phyloP scores from a whole-genome alignment of 208 protist genomes.

The Wallacemonas sp. region DNA sequence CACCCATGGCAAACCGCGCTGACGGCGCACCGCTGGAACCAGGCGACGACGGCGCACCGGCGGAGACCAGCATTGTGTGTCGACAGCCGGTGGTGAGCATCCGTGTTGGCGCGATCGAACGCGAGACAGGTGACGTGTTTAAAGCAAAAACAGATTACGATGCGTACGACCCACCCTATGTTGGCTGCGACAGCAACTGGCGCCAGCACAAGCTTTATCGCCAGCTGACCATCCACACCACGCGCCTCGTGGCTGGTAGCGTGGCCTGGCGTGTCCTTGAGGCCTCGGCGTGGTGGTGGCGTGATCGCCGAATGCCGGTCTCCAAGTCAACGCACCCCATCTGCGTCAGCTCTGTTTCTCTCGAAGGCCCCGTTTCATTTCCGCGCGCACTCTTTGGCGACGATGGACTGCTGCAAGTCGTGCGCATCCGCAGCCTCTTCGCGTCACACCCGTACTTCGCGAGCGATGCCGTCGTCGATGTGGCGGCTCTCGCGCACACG shows the following conservation, averaged over 20 bases:
- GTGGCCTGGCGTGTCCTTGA: neutral
- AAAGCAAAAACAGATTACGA: neutral
- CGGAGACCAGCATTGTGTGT: no score
- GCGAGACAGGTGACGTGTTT: neutral
- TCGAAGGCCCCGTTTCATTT: neutral
- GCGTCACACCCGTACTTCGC: neutral
- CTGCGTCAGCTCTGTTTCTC: neutral
- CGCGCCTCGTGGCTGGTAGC: neutral
- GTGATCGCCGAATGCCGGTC: neutral
- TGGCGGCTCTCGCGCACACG: neutral
- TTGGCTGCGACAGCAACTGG: neutral
- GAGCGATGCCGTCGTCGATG: neutral
- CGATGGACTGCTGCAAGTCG: neutral
- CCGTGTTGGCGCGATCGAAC: neutral
- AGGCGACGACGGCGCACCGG: neutral
- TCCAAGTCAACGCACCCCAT: neutral
- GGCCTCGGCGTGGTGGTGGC: slow-evolving; percentile 13
- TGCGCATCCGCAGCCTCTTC: slow-evolving; percentile 4
- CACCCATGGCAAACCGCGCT: neutral
- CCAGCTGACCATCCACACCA: neutral
- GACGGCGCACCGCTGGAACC: neutral
- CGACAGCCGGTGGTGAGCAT: slow-evolving; percentile 2
- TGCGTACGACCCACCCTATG: neutral
- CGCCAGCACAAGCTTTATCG: neutral
- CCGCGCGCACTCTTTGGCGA: neutral